Base-by-base conservation (phyloP, 2,329 filamentous ascomycete genomes). In the Pseudogymnoascus sp. region DNA sequence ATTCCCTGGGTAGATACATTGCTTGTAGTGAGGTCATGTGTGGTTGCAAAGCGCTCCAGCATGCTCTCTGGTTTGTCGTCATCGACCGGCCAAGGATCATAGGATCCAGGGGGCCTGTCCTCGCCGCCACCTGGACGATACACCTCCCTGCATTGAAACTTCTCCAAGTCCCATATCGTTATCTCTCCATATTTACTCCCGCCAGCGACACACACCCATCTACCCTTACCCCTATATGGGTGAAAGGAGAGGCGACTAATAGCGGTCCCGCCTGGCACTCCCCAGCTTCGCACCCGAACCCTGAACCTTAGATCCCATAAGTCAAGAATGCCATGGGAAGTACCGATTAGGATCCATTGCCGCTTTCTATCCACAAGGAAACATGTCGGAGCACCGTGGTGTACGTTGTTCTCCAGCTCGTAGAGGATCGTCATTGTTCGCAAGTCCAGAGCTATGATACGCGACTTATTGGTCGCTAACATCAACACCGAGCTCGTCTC, bases 271-370 rank as follows among this genome's bases (percentile, higher is more conserved):
- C 90, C 91, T 0, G 90, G 86, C 29, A 97, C 83, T 0, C 91
- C 91, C 91, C 93, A 97, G 13, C 88, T 90, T 73, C 90, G 92
- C 24, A 97, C 79, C 21, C 91, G 85, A 69, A 97, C 84, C 68
- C 86, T 89, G 80, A 99, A 99, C n/a, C 95, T 88, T 42, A 99
- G 81, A 75, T 99, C 95, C 95, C 95, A 99, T 1, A 99, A 82
- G 72, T 96, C 90, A 6, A 99, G 80, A 29, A 97, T 88, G 37
- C 96, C 95, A 72, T 97, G 93, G 0, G 91, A 91, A 0, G 96
- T 99, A 37, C 93, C 95, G 0, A 97, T 78, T 1, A 96, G 82
- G 2, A 99, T 80, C 95, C 95, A 99, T 71, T 95, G 92, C 61
- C 89, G 87, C 72, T 87, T 90, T 64, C 86, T 84, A 71, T 97